Evolutionary conservation across 2,329 filamentous ascomycete species (phyloP), one percentile per base, ranked within the genome.

Genomic region (Exophiala xenobiotica): DNA sequence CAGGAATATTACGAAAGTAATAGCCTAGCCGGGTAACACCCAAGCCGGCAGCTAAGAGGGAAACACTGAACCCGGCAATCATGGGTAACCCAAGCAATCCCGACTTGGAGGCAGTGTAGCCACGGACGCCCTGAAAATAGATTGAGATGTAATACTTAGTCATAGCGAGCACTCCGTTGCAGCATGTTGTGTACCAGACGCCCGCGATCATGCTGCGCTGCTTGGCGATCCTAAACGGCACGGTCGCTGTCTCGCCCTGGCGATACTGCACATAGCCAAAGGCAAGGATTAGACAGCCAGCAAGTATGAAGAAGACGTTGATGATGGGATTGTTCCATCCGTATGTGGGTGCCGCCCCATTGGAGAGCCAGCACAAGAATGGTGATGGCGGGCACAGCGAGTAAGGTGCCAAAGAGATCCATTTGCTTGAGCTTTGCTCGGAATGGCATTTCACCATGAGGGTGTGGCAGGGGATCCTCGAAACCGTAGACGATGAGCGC

Each of bases 261-360:
- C 63, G 58, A 20, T 59, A 54, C 57, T 71, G 68, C 41, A 65
- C 58, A 42, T 52, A 61, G 8, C 57, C 11, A 42, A 71, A 70
- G 8, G 49, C 56, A 12, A 39, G 47, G n/a, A 19, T 9, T 26
- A 70, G 57, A 0, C 66, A 56, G 12, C 29, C 62, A 51, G 65
- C 67, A 2, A 63, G 49, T 35, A 65, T 50, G n/a, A 71, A 61
- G 11, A 64, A 45, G 8, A 45, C 60, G 48, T 69, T 63, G 6
- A 71, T 60, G 20, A 50, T 52, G 19, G 49, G 50, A 53, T 64
- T 56, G 14, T 46, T 47, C 67, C 68, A 70, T 18, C 62, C 43
- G 44, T 69, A 70, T 12, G 59, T 64, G n/a, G 2, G 56, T 66
- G 11, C 70, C 69, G 5, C 61, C 70, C 67, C 67, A 71, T 29